These are phyloP conservation scores for Oleoguttula mirabilis DNA, from an alignment of 495 filamentous ascomycete species.

Conservation along the genomic window DNA sequence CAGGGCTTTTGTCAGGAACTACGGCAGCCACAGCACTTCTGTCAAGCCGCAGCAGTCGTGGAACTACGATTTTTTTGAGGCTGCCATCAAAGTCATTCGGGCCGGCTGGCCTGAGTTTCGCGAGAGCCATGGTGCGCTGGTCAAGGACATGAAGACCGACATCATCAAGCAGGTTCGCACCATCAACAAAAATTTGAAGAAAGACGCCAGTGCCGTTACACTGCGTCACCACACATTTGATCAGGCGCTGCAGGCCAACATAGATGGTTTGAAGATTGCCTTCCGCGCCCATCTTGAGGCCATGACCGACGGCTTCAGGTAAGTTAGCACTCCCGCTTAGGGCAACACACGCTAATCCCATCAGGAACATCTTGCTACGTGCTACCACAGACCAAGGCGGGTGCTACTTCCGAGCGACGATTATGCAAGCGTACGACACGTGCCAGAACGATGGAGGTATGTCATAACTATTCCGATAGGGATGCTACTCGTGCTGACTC, in stretches of 20 bases:
- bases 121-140: no score
- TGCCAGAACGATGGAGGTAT: slow-evolving; percentile 2
- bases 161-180: no score
- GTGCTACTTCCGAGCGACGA: slow-evolving; percentile 1
- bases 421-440: not conserved
- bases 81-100: not conserved
- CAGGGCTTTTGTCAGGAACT: slow-evolving; percentile 11
- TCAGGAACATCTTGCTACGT: slow-evolving; percentile 4
- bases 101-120: not conserved
- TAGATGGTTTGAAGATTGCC: no score
- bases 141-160: no score
- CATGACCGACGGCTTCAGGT: no score
- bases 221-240: no score
- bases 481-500: not conserved
- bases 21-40: slow-evolving; percentile 8
- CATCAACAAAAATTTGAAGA: no score
- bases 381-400: not conserved
- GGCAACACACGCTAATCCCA: no score
- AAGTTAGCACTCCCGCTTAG: no score
- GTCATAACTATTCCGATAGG: not conserved
- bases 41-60: slow-evolving; percentile 7
- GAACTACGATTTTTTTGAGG: slow-evolving; percentile 10
- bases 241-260: no score
- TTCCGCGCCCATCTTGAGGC: no score
- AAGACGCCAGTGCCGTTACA: no score